Evolutionary conservation across 768 basidiomycete species (phyloP).

Genomic region (Leccinum disarticulatum): DNA sequence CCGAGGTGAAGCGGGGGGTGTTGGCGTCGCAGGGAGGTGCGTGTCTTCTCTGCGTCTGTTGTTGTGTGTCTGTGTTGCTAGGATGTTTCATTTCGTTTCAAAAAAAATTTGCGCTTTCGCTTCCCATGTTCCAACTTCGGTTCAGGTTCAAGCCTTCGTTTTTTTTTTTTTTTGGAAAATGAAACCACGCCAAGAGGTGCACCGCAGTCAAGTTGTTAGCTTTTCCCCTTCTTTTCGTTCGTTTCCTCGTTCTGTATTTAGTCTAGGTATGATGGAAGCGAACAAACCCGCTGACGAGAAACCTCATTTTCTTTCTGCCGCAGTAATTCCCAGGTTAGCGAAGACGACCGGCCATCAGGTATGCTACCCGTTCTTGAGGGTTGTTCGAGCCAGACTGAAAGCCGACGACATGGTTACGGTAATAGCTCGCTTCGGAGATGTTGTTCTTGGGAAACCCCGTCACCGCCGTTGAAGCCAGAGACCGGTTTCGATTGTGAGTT

Average conservation of each 20-base stretch:
- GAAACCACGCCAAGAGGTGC: not conserved
- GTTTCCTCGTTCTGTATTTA: not conserved
- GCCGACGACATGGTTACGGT: not conserved
- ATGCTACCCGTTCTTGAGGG: conserved; percentile 10
- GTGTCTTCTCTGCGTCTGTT: conserved; percentile 17
- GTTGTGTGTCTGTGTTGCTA: not conserved
- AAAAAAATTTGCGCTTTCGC: not conserved
- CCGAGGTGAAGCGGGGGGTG: conserved; percentile 79
- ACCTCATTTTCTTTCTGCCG: conserved; percentile 1
- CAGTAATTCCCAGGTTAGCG: conserved; percentile 69
- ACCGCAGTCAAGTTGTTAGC: not conserved
- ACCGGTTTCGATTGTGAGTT: conserved; percentile 73
- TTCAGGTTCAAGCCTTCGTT: not conserved
- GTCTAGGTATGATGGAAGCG: conserved; percentile 3
- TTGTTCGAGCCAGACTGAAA: conserved; percentile 16
- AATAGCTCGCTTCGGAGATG: conserved; percentile 74
- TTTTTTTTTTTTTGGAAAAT: not conserved
- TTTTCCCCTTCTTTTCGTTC: conserved; percentile 1
- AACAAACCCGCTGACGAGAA: conserved; percentile 12
- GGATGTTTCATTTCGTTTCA: not conserved
- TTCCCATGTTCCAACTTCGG: not conserved
- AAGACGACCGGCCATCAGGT: conserved; percentile 77
- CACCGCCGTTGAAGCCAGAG: conserved; percentile 63
- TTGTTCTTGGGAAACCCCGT: conserved; percentile 71
- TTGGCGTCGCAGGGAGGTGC: conserved; percentile 69